A percentile compares a stretch with the other conserved stretches of the same genome.
Evolutionary conservation across 2,329 filamentous ascomycete species (phyloP).

Genomic region (Aspergillus tamarii): DNA sequence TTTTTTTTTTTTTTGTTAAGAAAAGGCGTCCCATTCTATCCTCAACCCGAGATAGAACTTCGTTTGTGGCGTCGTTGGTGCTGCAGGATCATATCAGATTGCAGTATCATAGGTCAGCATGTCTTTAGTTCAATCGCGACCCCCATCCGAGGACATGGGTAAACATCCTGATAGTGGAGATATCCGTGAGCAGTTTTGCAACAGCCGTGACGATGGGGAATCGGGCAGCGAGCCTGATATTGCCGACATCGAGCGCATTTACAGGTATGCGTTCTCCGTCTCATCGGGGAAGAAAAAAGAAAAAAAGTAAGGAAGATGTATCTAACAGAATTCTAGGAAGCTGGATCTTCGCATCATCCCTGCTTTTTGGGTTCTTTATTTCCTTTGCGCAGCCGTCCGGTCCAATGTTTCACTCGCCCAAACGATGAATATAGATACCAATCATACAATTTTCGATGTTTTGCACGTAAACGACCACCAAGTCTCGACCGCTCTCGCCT

Average conservation of each 20-base stretch:
- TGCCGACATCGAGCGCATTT: slow-evolving; percentile 43
- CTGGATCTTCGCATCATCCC: slow-evolving; percentile 62
- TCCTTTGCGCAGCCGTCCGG: slow-evolving; percentile 86
- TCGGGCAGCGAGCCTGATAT: slow-evolving; percentile 32
- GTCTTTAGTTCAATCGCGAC: slow-evolving; percentile 4
- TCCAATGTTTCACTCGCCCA: slow-evolving; percentile 93
- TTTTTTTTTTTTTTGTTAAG: no score
- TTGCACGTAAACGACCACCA: slow-evolving; percentile 73
- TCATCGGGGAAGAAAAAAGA: background rate
- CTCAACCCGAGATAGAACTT: background rate
- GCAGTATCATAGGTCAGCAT: slow-evolving; percentile 4
- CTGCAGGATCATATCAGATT: background rate
- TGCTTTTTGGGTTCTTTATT: slow-evolving; percentile 90
- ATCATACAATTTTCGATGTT: slow-evolving; percentile 77
- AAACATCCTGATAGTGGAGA: slow-evolving; percentile 10
- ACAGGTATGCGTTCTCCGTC: slow-evolving; percentile 29
- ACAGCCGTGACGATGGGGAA: slow-evolving; percentile 24
- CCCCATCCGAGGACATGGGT: slow-evolving; percentile 4
- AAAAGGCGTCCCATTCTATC: background rate
- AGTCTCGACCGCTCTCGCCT: slow-evolving; percentile 78
- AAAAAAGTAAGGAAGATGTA: slow-evolving; percentile 1
- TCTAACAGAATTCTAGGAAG: slow-evolving; percentile 45
- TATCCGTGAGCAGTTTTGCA: slow-evolving; percentile 11
- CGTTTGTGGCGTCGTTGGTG: background rate
- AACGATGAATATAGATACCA: slow-evolving; percentile 77